Conservation (phyloP, 352 stramenopile genomes). For the Pythium rhizo-oryzae region DNA sequence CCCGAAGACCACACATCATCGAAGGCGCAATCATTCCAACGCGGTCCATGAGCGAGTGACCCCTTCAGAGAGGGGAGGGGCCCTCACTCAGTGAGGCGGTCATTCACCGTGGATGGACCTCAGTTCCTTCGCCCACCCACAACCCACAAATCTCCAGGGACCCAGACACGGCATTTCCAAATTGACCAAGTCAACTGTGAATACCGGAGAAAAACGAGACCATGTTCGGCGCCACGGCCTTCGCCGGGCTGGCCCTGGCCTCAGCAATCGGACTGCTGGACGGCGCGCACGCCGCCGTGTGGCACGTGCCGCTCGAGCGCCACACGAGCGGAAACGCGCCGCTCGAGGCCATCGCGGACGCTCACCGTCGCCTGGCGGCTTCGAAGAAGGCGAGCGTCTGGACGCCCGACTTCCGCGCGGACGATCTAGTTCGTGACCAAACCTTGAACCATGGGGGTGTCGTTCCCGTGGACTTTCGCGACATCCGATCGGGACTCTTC, state of each 20-base stretch:
- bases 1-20: too few species aligned
- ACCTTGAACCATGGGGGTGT: neutral
- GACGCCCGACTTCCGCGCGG: constrained; percentile 1
- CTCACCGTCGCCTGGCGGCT: neutral
- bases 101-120: too few species aligned
- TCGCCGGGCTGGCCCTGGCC: neutral
- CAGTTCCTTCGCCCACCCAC: too few species aligned
- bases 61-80: too few species aligned
- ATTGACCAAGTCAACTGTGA: too few species aligned
- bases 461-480: constrained; percentile 13
- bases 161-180: too few species aligned
- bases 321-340: neutral
- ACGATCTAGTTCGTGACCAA: neutral
- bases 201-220: neutral
- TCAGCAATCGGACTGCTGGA: neutral
- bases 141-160: too few species aligned
- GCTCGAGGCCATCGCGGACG: neutral
- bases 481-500: neutral
- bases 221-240: neutral
- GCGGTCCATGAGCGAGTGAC: too few species aligned
- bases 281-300: constrained; percentile 2
- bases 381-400: constrained; percentile 3
- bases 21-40: too few species aligned
- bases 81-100: too few species aligned
- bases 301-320: constrained; percentile 8